A percentile compares a stretch with the other conserved stretches of the same genome.
Evolutionary conservation across 1,284 basidiomycete species (phyloP).

Genomic region (Bondarzewia mesenterica): DNA sequence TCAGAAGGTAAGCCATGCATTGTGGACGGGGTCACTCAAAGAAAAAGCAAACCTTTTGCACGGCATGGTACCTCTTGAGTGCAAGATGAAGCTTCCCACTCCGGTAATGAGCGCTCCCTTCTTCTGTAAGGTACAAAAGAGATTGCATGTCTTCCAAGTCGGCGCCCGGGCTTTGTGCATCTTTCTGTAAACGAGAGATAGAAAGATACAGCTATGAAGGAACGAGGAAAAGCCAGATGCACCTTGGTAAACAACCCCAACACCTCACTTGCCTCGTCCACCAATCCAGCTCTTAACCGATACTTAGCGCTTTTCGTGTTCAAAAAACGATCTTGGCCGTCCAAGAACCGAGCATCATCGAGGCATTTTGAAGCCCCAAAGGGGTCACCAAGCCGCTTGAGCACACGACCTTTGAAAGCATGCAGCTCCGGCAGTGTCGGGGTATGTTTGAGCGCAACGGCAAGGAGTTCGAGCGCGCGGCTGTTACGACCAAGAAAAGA

Average conservation of each 20-base stretch:
- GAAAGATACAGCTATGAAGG: neutral
- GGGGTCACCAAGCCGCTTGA: conserved; percentile 85
- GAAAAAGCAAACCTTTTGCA: conserved; percentile 53
- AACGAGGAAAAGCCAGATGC: conserved; percentile 10
- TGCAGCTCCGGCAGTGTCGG: conserved; percentile 92
- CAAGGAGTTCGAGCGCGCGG: conserved; percentile 62
- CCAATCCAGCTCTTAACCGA: conserved; percentile 71
- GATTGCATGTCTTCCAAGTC: conserved; percentile 98
- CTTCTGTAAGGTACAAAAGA: conserved; percentile 80
- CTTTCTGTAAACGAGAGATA: conserved; percentile 49
- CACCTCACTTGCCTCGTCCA: conserved; percentile 67
- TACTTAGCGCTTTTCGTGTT: conserved; percentile 96
- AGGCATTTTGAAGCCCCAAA: conserved; percentile 70
- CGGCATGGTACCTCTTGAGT: conserved; percentile 78
- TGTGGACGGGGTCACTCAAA: neutral
- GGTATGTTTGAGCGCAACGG: conserved; percentile 72
- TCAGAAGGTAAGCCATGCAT: too few species aligned
- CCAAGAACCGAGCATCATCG: conserved; percentile 80
- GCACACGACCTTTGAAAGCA: conserved; percentile 75
- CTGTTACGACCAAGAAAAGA: conserved; percentile 48
- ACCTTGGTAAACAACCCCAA: conserved; percentile 89
- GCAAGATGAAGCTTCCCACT: conserved; percentile 71
- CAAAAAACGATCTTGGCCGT: conserved; percentile 93
- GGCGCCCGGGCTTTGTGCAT: conserved; percentile 64
- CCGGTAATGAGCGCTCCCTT: conserved; percentile 66